phyloP scores from a whole-genome alignment of 1,284 basidiomycete species.

The Trichosporon inkin region DNA sequence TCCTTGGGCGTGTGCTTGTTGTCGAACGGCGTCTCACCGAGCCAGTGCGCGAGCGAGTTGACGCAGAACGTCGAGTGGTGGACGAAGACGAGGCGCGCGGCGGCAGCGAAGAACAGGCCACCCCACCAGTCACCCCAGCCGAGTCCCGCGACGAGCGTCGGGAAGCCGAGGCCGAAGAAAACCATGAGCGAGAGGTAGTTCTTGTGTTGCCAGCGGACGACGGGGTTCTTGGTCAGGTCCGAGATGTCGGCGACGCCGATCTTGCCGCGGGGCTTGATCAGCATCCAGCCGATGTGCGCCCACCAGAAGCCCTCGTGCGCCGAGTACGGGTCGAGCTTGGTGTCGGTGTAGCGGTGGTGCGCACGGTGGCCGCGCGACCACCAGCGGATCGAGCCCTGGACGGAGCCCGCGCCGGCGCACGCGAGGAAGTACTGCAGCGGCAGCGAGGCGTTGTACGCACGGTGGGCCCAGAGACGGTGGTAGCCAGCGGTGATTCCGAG shows the following conservation, averaged over 20 bases:
- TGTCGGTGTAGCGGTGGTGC: conserved; percentile 92
- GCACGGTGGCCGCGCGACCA: conserved; percentile 92
- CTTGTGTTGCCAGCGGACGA: conserved; percentile 83
- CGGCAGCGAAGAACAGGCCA: conserved; percentile 81
- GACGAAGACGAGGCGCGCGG: conserved; percentile 75
- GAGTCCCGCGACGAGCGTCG: conserved; percentile 70
- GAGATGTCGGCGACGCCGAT: conserved; percentile 84
- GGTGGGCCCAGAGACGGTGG: conserved; percentile 89
- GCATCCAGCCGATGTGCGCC: conserved; percentile 89
- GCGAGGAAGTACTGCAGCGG: conserved; percentile 76
- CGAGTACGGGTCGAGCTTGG: conserved; percentile 89
- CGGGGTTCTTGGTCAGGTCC: conserved; percentile 69
- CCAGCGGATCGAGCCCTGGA: conserved; percentile 89
- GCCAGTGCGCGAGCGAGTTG: conserved; percentile 91
- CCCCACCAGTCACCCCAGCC: conserved; percentile 79
- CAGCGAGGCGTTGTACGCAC: conserved; percentile 79
- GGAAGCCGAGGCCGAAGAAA: conserved; percentile 67
- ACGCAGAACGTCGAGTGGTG: conserved; percentile 95
- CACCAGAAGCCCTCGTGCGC: conserved; percentile 71
- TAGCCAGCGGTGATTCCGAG: conserved; percentile 70
- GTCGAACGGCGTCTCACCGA: conserved; percentile 86
- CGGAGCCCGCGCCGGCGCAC: conserved; percentile 74
- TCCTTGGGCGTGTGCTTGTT: conserved; percentile 92
- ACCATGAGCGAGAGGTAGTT: conserved; percentile 68
- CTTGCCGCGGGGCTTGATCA: conserved; percentile 79